Percentiles rank a stretch among this genome's conserved stretches.
Evolutionary conservation across 1,284 basidiomycete species (phyloP).

Genomic region (Athelia psychrophila): DNA sequence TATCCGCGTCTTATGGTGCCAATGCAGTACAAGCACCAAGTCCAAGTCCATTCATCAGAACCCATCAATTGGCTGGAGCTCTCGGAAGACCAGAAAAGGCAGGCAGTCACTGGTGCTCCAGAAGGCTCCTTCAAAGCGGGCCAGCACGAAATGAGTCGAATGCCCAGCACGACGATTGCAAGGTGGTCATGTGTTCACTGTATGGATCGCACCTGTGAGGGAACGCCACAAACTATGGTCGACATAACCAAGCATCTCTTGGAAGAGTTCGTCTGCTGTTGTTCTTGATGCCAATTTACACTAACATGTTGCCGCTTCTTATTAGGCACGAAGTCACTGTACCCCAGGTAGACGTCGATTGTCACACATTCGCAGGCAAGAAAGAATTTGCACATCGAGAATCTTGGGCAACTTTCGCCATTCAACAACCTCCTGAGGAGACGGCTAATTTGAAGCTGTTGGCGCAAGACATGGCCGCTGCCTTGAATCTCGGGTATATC

Average conservation of each 20-base stretch:
- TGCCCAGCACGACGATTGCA: background rate
- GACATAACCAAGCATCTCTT: background rate
- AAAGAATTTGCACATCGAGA: too few species aligned
- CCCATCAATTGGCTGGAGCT: background rate
- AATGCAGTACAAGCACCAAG: slow-evolving; percentile 1
- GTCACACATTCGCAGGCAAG: too few species aligned
- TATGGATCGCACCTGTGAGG: background rate
- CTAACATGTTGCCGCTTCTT: too few species aligned
- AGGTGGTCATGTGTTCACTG: background rate
- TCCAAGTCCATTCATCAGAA: background rate
- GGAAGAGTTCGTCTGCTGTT: background rate
- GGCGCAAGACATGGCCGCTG: too few species aligned
- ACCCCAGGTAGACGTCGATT: too few species aligned
- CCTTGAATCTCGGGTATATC: too few species aligned
- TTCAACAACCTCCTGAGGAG: too few species aligned
- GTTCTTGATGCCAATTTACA: too few species aligned
- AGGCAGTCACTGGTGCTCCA: background rate
- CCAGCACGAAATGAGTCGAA: background rate
- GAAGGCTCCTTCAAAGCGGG: background rate
- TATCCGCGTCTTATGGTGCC: background rate
- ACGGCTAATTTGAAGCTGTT: too few species aligned
- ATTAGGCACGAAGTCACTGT: too few species aligned
- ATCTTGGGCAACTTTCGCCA: too few species aligned
- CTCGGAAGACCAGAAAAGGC: background rate
- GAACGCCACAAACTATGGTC: background rate